These are phyloP conservation scores for Scheffersomyces lignicola DNA, from an alignment of 1,139 yeast species.

Conservation along the genomic window DNA sequence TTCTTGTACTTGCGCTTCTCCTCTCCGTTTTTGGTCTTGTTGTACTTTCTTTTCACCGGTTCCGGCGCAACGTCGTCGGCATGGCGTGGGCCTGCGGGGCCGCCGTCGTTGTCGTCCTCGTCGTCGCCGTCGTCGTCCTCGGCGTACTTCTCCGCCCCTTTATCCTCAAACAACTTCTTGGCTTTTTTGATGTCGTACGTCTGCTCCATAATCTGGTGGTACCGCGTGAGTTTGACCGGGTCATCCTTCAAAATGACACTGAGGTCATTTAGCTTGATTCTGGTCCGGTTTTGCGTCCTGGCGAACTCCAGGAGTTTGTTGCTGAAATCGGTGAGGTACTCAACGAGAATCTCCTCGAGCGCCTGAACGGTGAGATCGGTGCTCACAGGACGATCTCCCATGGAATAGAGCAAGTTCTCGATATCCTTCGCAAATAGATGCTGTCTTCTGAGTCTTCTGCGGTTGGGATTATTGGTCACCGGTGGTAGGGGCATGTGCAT, in stretches of 20 bases:
- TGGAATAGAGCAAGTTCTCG: slow-evolving; percentile 74
- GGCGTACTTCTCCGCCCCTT: slow-evolving; percentile 15
- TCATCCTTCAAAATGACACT: slow-evolving; percentile 83
- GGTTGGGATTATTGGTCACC: slow-evolving; percentile 9
- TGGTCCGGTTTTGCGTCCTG: slow-evolving; percentile 51
- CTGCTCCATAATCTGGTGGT: slow-evolving; percentile 73
- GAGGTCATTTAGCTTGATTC: slow-evolving; percentile 85
- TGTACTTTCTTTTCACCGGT: slow-evolving; percentile 2
- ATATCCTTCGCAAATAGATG: slow-evolving; percentile 62
- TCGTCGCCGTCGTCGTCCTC: slow-evolving; percentile 13
- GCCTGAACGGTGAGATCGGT: slow-evolving; percentile 74
- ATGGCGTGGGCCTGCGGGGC: slow-evolving; percentile 4
- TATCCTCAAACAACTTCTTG: slow-evolving; percentile 63
- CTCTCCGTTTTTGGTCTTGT: slow-evolving; percentile 3
- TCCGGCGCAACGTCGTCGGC: slow-evolving; percentile 3
- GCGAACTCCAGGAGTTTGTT: slow-evolving; percentile 24
- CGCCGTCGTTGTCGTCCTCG: slow-evolving; percentile 12
- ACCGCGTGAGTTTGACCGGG: slow-evolving; percentile 79
- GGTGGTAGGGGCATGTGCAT: slow-evolving; percentile 11
- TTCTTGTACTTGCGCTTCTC: slow-evolving; percentile 5
- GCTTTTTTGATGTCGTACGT: slow-evolving; percentile 79
- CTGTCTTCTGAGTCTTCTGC: slow-evolving; percentile 33
- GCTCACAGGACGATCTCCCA: slow-evolving; percentile 84
- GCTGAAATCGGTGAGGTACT: slow-evolving; percentile 65
- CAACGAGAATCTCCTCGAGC: slow-evolving; percentile 80